Percentiles rank a stretch among this genome's conserved stretches.
Evolutionary conservation across 2,329 filamentous ascomycete species (phyloP).

Genomic region (Sphaceloma murrayae): DNA sequence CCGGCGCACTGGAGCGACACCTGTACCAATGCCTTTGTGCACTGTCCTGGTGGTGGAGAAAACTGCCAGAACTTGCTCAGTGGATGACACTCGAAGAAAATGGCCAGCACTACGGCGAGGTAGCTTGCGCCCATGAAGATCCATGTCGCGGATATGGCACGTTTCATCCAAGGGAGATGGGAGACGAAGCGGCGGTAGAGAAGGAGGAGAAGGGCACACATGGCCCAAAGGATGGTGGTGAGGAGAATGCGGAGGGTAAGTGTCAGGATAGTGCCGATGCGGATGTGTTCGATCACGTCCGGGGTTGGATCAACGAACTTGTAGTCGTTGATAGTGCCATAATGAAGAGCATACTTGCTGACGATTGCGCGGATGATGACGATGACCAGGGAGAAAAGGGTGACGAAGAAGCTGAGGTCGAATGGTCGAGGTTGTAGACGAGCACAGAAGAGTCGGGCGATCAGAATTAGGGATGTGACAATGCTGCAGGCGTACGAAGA

Average conservation of each 20-base stretch:
- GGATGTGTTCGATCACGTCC: neutral
- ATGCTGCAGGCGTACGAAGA: slow-evolving; percentile 13
- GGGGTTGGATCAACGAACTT: neutral
- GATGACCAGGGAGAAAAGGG: neutral
- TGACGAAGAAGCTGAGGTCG: slow-evolving; percentile 14
- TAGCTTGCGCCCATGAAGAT: slow-evolving; percentile 24
- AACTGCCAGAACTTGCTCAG: slow-evolving; percentile 27
- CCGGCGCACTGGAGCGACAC: slow-evolving; percentile 29
- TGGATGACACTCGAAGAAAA: slow-evolving; percentile 33
- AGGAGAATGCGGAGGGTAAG: slow-evolving; percentile 9
- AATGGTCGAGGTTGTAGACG: slow-evolving; percentile 9
- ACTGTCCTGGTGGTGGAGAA: slow-evolving; percentile 18
- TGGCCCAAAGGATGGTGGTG: slow-evolving; percentile 11
- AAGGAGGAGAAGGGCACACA: slow-evolving; percentile 5
- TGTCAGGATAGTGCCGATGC: slow-evolving; percentile 1
- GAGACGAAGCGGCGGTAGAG: slow-evolving; percentile 12
- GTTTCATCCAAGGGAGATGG: slow-evolving; percentile 14
- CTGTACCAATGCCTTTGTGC: slow-evolving; percentile 29
- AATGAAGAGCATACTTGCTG: slow-evolving; percentile 5
- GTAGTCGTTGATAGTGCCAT: slow-evolving; percentile 12
- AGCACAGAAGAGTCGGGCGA: slow-evolving; percentile 7
- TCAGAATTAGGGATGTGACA: slow-evolving; percentile 1
- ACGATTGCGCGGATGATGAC: neutral
- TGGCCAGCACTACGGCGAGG: slow-evolving; percentile 28
- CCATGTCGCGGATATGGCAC: slow-evolving; percentile 21